Conservation (phyloP, 2,329 filamentous ascomycete species). For the Ophiostoma piceae region DNA sequence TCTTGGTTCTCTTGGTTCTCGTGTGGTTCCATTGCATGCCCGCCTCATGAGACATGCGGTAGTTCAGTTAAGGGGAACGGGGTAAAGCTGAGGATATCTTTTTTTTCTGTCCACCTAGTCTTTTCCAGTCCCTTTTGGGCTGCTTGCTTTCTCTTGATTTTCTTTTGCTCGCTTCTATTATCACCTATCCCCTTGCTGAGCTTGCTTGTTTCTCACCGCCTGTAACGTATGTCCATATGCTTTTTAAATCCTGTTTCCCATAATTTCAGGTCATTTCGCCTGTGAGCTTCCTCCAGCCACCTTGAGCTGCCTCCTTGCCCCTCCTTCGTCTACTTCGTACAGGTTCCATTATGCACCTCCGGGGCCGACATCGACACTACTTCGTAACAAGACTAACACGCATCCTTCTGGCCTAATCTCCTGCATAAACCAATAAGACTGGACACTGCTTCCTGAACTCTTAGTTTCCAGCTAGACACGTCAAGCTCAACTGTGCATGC, state of each 20-base stretch:
- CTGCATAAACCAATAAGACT: background rate
- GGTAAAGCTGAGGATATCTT: background rate
- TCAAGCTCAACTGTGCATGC: background rate
- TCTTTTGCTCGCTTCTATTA: background rate
- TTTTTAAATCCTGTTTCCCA: too few species aligned
- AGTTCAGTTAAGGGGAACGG: background rate
- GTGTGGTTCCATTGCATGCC: background rate
- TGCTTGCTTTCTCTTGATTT: background rate
- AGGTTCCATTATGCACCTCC: too few species aligned
- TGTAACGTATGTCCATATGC: too few species aligned
- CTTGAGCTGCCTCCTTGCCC: too few species aligned
- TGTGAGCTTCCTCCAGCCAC: too few species aligned
- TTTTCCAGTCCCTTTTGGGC: background rate
- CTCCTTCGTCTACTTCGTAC: too few species aligned
- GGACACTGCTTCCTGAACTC: too few species aligned
- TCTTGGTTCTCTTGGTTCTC: background rate
- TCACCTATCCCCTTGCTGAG: background rate
- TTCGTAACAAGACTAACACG: background rate
- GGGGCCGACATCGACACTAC: background rate
- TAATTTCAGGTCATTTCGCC: too few species aligned
- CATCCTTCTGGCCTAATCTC: background rate
- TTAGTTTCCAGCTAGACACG: background rate
- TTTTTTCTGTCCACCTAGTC: background rate
- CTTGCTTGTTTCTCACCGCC: background rate
- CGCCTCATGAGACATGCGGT: background rate